phyloP scores from a whole-genome alignment of 805 yeast genomes.

The Saccharomycopsis fodiens region DNA sequence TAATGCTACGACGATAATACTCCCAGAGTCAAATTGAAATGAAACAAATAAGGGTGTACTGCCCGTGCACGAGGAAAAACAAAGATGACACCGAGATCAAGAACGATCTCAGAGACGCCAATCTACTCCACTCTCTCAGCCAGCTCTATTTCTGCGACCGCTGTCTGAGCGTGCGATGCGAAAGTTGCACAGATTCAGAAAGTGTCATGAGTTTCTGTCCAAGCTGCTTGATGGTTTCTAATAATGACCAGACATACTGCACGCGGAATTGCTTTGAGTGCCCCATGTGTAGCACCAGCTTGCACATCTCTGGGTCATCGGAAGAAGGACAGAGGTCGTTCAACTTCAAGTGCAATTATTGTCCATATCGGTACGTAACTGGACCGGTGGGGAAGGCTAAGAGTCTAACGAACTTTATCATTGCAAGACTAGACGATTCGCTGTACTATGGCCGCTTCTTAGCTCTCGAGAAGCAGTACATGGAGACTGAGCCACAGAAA shows the following conservation, averaged over 20 bases:
- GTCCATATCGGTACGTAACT: conserved; percentile 32
- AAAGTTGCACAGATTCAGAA: conserved; percentile 24
- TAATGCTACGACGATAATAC: no score
- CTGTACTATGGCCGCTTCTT: conserved; percentile 11
- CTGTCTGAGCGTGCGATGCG: conserved; percentile 27
- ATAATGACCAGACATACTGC: conserved; percentile 22
- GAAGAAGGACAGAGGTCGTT: conserved; percentile 25
- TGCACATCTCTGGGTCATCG: conserved; percentile 21
- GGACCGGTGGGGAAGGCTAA: conserved; percentile 34
- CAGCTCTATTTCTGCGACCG: conserved; percentile 25
- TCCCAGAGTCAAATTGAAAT: no score
- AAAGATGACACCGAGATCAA: background rate
- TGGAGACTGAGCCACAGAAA: conserved; percentile 1
- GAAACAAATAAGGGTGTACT: conserved; percentile 1
- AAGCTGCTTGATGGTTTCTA: conserved; percentile 22
- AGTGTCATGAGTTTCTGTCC: conserved; percentile 25
- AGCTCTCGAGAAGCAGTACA: conserved; percentile 21
- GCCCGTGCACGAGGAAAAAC: conserved; percentile 3
- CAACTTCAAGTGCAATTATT: conserved; percentile 31
- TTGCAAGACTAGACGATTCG: conserved; percentile 14
- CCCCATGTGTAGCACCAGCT: conserved; percentile 25
- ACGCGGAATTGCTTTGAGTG: conserved; percentile 29
- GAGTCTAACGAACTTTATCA: conserved; percentile 29
- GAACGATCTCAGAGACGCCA: conserved; percentile 20
- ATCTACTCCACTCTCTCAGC: conserved; percentile 18